These are phyloP conservation scores for Primulina tabacum DNA, from an alignment of 257 asterid species.

Conservation along the genomic window DNA sequence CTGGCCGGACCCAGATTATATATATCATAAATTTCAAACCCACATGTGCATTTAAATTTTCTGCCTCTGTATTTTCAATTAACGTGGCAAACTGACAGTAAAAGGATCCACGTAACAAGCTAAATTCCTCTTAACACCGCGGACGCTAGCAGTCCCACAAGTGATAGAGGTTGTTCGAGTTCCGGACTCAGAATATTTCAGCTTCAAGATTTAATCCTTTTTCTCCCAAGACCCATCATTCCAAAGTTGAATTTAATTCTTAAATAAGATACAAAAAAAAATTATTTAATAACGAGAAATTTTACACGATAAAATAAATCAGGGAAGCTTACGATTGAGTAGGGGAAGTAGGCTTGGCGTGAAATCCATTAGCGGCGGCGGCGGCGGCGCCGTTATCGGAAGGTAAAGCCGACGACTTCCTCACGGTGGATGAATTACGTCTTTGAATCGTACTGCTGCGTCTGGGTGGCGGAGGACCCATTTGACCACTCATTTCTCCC, in stretches of 20 bases:
- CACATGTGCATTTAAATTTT: neutral
- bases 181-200: neutral
- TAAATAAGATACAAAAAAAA: neutral
- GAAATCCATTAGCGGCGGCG: slow-evolving; percentile 34
- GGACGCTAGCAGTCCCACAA: neutral
- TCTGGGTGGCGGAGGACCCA: slow-evolving; percentile 43
- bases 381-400: slow-evolving; percentile 42
- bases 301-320: neutral
- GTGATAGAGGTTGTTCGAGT: neutral
- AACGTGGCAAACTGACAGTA: neutral
- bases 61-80: neutral
- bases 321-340: slow-evolving; percentile 43
- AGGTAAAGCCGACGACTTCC: slow-evolving; percentile 41
- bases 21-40: neutral
- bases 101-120: neutral
- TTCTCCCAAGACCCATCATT: slow-evolving; percentile 9
- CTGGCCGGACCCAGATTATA: neutral
- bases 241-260: slow-evolving; percentile 15
- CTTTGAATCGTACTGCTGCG: slow-evolving; percentile 49
- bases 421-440: slow-evolving; percentile 39
- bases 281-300: neutral
- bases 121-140: neutral
- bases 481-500: slow-evolving; percentile 41
- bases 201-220: neutral
- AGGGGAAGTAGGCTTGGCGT: slow-evolving; percentile 53